Evolutionary conservation across 306 rosid species (phyloP), one percentile per base, ranked within the genome.

Genomic region (Gastrolobium bilobum): DNA sequence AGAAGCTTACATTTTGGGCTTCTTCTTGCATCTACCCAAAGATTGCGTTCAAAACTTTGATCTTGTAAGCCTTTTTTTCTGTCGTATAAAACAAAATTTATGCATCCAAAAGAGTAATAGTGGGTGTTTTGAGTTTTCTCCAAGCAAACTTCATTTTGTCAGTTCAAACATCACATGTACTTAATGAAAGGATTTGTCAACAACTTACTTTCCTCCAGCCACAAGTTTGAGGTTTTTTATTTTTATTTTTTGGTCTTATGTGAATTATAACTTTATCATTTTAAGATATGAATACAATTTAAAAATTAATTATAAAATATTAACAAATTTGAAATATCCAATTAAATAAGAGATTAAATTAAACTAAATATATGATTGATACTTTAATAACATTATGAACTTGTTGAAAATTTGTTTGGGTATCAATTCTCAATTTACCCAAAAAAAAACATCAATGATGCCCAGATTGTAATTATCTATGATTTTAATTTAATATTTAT

Each of bases 111-210:
- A 10, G 63, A 26, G 8, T 26, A 26, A 5, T 3, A 26, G n/a
- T 29, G 37, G 11, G 6, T 30, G 37, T 9, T 9, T 57, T 57
- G 63, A 57, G 63, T 57, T 57, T 57, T 4, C 63, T 4, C 4
- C 38, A 57, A 57, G 63, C 58, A 52, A 52, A 52, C 58, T 31
- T 52, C 31, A 57, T 3, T 29, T 57, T 57, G 63, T 56, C 61
- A 56, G 35, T 20, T 57, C 38, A 57, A 57, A 57, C 15, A 6
- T 42, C 47, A 42, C 31, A 9, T 8, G 63, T 9, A 57, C n/a
- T 8, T 30, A 10, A 8, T 57, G 37, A 57, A 30, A 57, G 6
- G 63, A 57, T 57, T 14, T 57, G 38, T 57, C 63, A 30, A 10
- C 38, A 57, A 57, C 63, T 30, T 29, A 30, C 38, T 57, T 29